phyloP scores from a whole-genome alignment of 768 basidiomycete species.

The Kwoniella botswanensis region DNA sequence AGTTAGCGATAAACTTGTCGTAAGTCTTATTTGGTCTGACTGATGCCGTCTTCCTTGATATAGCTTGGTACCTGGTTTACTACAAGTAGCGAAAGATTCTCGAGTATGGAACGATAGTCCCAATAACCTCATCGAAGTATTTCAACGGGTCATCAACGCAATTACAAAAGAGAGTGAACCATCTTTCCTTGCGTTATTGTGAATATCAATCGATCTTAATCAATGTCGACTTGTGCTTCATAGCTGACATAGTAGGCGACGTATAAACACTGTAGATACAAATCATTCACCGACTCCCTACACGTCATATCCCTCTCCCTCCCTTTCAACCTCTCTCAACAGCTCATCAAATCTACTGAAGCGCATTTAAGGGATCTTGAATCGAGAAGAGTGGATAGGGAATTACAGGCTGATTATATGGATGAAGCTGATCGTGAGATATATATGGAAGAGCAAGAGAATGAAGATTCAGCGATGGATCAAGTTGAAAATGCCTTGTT shows the following conservation, averaged over 20 bases:
- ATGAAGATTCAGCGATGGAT: conserved; percentile 30
- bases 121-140: conserved; percentile 26
- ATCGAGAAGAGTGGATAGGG: conserved; percentile 24
- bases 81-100: conserved; percentile 42
- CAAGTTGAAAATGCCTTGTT: conserved; percentile 26
- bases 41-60: background rate
- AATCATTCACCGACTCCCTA: conserved; percentile 42
- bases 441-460: conserved; percentile 30
- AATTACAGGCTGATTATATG: conserved; percentile 29
- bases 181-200: conserved; percentile 32
- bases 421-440: conserved; percentile 37
- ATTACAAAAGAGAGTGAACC: conserved; percentile 33
- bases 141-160: conserved; percentile 31
- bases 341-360: conserved; percentile 16
- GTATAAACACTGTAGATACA: conserved; percentile 29
- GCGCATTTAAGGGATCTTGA: conserved; percentile 27
- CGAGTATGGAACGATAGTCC: conserved; percentile 21
- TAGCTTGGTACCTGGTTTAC: conserved; percentile 37
- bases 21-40: background rate
- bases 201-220: background rate
- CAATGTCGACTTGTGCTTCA: background rate
- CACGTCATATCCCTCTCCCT: conserved; percentile 33
- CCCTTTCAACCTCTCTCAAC: conserved; percentile 13
- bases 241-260: background rate
- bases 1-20: background rate